Conservation (phyloP, 106 monocot genomes). For the Phalaenopsis equestris region DNA sequence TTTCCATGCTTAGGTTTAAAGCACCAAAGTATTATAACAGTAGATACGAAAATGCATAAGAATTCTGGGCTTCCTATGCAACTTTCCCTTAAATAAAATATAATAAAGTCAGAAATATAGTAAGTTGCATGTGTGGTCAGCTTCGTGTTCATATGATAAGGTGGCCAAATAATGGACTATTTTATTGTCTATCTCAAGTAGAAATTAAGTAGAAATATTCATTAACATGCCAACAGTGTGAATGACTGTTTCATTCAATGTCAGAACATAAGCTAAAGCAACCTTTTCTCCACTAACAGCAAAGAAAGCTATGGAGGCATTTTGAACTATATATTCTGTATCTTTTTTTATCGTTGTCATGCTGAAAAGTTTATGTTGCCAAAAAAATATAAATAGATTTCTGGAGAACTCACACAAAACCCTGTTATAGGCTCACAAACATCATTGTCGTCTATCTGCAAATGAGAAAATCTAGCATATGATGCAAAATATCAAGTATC, state of each 20-base stretch:
- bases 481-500: not conserved
- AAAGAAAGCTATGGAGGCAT: not conserved
- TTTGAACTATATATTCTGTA: not conserved
- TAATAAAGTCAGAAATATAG: not conserved
- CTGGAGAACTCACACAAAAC: too few relatives aligned
- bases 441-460: not conserved
- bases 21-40: too few relatives aligned
- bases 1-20: too few relatives aligned
- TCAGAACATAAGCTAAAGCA: constrained; percentile 3
- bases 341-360: not conserved
- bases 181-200: not conserved
- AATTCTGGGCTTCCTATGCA: too few relatives aligned
- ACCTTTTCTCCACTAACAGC: not conserved
- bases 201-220: not conserved
- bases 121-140: not conserved
- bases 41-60: too few relatives aligned
- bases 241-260: not conserved
- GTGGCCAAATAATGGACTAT: not conserved
- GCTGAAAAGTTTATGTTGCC: not conserved
- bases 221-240: not conserved
- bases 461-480: not conserved
- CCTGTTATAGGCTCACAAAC: not conserved
- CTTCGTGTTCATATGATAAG: not conserved
- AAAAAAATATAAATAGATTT: not conserved
- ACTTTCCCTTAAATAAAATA: not conserved